A percentile compares a stretch with the other conserved stretches of the same genome.
Conservation (phyloP, 805 yeast genomes). For the Starmerella stigmatis region DNA sequence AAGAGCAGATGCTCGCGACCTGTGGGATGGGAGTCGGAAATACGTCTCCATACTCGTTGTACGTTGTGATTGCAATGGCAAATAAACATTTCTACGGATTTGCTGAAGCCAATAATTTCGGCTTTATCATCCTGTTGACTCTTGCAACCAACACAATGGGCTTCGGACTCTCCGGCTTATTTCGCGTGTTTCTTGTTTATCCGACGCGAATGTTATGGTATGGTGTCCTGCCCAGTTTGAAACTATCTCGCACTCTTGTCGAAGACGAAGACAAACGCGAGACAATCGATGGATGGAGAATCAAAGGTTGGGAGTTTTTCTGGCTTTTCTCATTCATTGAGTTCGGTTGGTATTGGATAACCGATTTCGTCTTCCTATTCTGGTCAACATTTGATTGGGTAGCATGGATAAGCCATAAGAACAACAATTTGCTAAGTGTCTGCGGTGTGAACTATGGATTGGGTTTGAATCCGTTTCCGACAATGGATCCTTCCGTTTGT, state of each 20-base stretch:
- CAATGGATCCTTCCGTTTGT: slow-evolving; percentile 40
- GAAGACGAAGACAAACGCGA: slow-evolving; percentile 10
- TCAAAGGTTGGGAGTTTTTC: slow-evolving; percentile 44
- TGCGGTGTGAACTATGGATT: slow-evolving; percentile 41
- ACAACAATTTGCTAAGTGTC: slow-evolving; percentile 38
- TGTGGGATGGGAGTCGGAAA: slow-evolving; percentile 25
- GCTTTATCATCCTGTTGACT: slow-evolving; percentile 46
- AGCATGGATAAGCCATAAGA: slow-evolving; percentile 47
- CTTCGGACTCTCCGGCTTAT: slow-evolving; percentile 54
- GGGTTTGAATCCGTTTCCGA: slow-evolving; percentile 45
- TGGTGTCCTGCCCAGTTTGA: slow-evolving; percentile 38
- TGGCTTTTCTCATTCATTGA: slow-evolving; percentile 35
- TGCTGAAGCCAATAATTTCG: slow-evolving; percentile 29
- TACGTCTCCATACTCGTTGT: slow-evolving; percentile 14
- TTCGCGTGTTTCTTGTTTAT: slow-evolving; percentile 49
- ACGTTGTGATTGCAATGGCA: slow-evolving; percentile 12
- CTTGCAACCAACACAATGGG: slow-evolving; percentile 54
- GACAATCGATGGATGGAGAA: slow-evolving; percentile 48
- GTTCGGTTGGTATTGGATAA: slow-evolving; percentile 56
- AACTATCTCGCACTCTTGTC: slow-evolving; percentile 41
- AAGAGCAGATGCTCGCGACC: slow-evolving; percentile 23
- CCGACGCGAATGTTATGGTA: slow-evolving; percentile 49
- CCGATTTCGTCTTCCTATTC: slow-evolving; percentile 54
- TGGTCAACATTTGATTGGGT: slow-evolving; percentile 55
- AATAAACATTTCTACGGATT: slow-evolving; percentile 12